Percentiles rank a stretch among this genome's conserved stretches.
Evolutionary conservation across 148 eudicot genomes (phyloP).

Genomic region (Cornus florida): DNA sequence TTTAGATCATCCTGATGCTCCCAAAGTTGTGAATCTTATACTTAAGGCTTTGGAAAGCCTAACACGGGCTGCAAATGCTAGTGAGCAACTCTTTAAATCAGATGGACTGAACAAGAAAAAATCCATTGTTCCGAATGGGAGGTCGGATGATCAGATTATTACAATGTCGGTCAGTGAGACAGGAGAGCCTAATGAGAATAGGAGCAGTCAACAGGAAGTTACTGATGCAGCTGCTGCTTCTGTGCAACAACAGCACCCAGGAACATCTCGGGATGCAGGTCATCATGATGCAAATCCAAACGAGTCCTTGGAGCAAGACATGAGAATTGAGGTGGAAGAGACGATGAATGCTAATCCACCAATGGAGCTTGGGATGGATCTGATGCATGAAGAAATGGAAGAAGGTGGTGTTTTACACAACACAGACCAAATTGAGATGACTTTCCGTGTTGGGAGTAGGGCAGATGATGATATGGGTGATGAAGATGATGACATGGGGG

Average conservation of each 20-base stretch:
- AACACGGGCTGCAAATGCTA: conserved; percentile 88
- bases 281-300: conserved; percentile 36
- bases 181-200: conserved; percentile 37
- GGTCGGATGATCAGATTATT: conserved; percentile 44
- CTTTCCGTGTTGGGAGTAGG: conserved; percentile 77
- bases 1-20: conserved; percentile 97
- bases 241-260: conserved; percentile 41
- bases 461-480: conserved; percentile 81
- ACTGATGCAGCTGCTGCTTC: conserved; percentile 32
- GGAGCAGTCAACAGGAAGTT: conserved; percentile 37
- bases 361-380: conserved; percentile 59
- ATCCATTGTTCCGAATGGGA: conserved; percentile 42
- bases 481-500: conserved; percentile 95
- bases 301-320: conserved; percentile 59
- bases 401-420: conserved; percentile 56
- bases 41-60: conserved; percentile 85
- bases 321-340: conserved; percentile 60
- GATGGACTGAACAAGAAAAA: conserved; percentile 71
- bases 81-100: conserved; percentile 66
- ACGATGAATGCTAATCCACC: conserved; percentile 35
- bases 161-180: conserved; percentile 30
- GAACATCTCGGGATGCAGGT: conserved; percentile 33
- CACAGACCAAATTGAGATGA: conserved; percentile 60
- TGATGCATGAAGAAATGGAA: conserved; percentile 74
- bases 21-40: conserved; percentile 79